Percentiles rank a stretch among this genome's conserved stretches.
Conservation (phyloP, 164 flowering plant species). For the Tetracentron sinense region DNA sequence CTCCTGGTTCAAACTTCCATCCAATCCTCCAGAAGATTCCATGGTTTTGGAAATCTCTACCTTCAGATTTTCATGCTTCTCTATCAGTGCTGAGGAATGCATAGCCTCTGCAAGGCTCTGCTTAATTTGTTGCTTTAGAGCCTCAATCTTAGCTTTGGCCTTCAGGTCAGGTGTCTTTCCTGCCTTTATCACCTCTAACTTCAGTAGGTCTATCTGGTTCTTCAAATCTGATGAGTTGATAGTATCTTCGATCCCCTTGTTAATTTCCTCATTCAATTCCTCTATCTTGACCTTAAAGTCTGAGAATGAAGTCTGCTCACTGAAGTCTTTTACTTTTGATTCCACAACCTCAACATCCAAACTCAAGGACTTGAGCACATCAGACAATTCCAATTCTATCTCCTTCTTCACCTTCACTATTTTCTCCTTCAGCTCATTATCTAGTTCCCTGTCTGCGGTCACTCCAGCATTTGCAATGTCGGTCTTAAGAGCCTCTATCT, state of each 20-base stretch:
- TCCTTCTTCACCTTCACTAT: conserved; percentile 43
- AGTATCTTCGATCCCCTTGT: conserved; percentile 38
- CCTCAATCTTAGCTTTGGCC: conserved; percentile 48
- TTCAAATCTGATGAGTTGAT: conserved; percentile 46
- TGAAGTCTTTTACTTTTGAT: conserved; percentile 21
- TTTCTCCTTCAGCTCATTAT: conserved; percentile 46
- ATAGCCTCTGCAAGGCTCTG: conserved; percentile 47
- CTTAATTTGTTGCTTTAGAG: conserved; percentile 50
- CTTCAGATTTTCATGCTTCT: conserved; percentile 48
- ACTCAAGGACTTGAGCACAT: conserved; percentile 42
- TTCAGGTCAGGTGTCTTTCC: conserved; percentile 48
- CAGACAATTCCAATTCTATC: conserved; percentile 40
- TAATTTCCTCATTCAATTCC: conserved; percentile 44
- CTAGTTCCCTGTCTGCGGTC: conserved; percentile 32
- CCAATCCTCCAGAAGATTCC: conserved; percentile 26
- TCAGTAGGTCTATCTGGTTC: conserved; percentile 52
- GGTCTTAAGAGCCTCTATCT: conserved; percentile 41
- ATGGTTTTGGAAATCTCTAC: conserved; percentile 36
- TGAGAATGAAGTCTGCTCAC: conserved; percentile 18
- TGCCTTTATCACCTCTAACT: conserved; percentile 45
- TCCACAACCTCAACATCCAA: conserved; percentile 35
- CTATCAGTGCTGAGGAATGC: conserved; percentile 35
- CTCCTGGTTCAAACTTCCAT: conserved; percentile 33
- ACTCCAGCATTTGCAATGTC: conserved; percentile 38
- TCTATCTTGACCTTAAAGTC: conserved; percentile 34